Conservation (phyloP, 495 filamentous ascomycete genomes). For the Tuber borchii region DNA sequence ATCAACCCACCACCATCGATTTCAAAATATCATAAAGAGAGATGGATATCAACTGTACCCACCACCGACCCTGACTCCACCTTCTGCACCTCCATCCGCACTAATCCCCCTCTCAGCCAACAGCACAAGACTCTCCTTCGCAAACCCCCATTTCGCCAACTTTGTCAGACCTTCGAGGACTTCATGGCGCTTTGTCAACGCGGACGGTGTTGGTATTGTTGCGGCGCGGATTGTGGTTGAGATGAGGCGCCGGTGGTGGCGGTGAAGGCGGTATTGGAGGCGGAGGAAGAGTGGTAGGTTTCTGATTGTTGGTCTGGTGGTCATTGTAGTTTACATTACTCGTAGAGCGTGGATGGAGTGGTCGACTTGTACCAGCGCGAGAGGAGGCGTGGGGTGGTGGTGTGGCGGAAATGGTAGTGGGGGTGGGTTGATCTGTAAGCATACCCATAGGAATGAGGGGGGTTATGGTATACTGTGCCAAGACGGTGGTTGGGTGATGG, state of each 20-base stretch:
- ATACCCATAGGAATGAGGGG: too few relatives aligned
- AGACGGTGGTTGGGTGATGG: too few relatives aligned
- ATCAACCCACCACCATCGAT: background rate
- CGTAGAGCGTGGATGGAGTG: background rate
- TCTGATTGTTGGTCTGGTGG: background rate
- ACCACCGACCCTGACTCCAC: slow-evolving; percentile 67
- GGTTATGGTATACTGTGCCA: too few relatives aligned
- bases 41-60: slow-evolving; percentile 23
- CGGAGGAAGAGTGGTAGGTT: background rate
- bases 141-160: slow-evolving; percentile 18
- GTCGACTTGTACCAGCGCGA: background rate
- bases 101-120: slow-evolving; percentile 67
- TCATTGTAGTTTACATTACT: background rate
- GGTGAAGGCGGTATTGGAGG: background rate
- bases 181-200: background rate
- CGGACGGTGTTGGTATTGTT: background rate
- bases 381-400: background rate
- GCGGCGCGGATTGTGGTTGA: background rate
- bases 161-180: background rate
- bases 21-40: background rate
- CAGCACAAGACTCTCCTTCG: slow-evolving; percentile 52
- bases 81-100: slow-evolving; percentile 50
- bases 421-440: too few relatives aligned
- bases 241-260: background rate
- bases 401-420: too few relatives aligned